phyloP scores from a whole-genome alignment of 257 asterid species.

The Plantago major region DNA sequence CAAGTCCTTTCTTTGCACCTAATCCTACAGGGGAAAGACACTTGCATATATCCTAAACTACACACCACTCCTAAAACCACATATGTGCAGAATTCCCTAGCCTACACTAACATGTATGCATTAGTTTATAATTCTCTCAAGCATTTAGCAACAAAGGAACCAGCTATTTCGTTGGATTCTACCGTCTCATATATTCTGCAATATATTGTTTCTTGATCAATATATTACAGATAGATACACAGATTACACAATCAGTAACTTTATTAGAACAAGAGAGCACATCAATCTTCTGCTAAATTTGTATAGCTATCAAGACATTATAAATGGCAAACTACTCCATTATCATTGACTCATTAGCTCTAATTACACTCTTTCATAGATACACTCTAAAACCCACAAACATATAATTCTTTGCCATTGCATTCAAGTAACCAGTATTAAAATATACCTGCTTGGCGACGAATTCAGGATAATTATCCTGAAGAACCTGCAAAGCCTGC shows the following conservation, averaged over 20 bases:
- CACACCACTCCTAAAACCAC: too few species aligned
- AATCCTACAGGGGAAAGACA: too few species aligned
- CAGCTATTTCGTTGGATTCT: too few species aligned
- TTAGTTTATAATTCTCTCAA: neutral
- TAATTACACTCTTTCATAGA: neutral
- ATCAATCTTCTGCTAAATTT: neutral
- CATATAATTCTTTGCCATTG: neutral
- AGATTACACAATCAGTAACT: neutral
- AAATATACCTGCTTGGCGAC: conserved; percentile 76
- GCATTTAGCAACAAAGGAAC: neutral
- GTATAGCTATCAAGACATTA: conserved; percentile 2
- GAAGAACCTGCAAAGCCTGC: conserved; percentile 81
- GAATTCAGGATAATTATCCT: conserved; percentile 93
- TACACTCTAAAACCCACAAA: neutral
- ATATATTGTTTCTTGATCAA: neutral
- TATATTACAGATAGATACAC: neutral
- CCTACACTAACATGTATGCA: neutral
- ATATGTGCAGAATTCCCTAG: too few species aligned
- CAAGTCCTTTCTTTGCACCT: too few species aligned
- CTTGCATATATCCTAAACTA: too few species aligned
- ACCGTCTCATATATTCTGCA: neutral
- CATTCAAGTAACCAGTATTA: neutral
- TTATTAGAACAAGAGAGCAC: neutral
- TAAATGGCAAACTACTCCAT: neutral
- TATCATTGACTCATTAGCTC: too few species aligned